Percentiles rank a stretch among this genome's conserved stretches.
These are phyloP conservation scores for Trifolium repens DNA, from an alignment of 306 rosid genomes.

Conservation along the genomic window DNA sequence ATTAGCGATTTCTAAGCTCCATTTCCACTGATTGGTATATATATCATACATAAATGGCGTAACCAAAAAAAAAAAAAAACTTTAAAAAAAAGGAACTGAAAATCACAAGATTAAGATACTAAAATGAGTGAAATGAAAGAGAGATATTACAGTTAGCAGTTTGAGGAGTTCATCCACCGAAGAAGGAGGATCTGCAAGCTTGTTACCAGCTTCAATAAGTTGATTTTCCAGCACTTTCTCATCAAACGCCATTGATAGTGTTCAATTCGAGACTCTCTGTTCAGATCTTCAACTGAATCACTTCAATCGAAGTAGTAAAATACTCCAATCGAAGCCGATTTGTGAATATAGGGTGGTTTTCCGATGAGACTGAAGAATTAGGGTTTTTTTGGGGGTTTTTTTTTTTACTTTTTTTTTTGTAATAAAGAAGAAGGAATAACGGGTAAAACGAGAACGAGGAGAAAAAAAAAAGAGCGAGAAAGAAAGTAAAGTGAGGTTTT, in stretches of 20 bases:
- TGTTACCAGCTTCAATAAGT: slow-evolving; percentile 73
- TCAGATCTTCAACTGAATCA: slow-evolving; percentile 58
- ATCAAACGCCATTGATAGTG: slow-evolving; percentile 60
- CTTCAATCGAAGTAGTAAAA: slow-evolving; percentile 44
- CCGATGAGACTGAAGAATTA: slow-evolving; percentile 44
- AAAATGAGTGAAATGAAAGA: background rate
- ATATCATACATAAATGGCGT: background rate
- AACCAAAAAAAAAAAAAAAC: background rate
- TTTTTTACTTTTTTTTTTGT: background rate
- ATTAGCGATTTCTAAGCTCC: background rate
- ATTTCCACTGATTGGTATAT: background rate
- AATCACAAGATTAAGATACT: background rate
- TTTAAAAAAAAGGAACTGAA: background rate
- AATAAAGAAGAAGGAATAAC: background rate
- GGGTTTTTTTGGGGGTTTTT: slow-evolving; percentile 52
- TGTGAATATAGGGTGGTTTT: slow-evolving; percentile 10
- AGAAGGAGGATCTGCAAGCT: slow-evolving; percentile 74
- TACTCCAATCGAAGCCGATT: slow-evolving; percentile 39
- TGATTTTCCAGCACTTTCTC: slow-evolving; percentile 63
- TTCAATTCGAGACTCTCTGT: slow-evolving; percentile 18
- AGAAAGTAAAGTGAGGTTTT: slow-evolving; percentile 13
- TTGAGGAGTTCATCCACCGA: slow-evolving; percentile 73
- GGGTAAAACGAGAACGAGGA: background rate
- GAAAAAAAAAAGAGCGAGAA: background rate
- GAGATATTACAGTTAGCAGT: slow-evolving; percentile 68